Base-by-base conservation (phyloP, 371 early-diverging fungal species). In the Lichtheimia ramosa region DNA sequence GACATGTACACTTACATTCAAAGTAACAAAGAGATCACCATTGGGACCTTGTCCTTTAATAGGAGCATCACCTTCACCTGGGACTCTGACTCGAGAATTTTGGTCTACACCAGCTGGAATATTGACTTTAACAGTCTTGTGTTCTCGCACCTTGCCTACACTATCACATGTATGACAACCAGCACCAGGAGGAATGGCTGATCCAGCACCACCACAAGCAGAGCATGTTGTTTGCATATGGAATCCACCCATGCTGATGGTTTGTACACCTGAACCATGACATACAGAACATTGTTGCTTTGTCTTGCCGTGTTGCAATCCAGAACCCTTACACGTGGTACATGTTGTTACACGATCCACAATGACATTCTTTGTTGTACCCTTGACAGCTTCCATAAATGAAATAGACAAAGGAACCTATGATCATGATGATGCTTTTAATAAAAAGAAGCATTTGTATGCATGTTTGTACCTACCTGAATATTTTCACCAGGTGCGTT, bases 351-450 rank as follows among this genome's bases (percentile, higher is more conserved):
- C 78, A 13, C 84, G 77, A 39, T 83, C 74, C 40, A 90, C 85
- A 24, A 69, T 71, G 21, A 96, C 73, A 13, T 68, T 65, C 62
- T 85, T 89, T 34, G 77, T 81, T 0, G 85, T 57, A 21, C 97
- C 97, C 51, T 87, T 88, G 23, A 88, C 92, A 5, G 96, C 94
- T 24, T 95, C 95, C 94, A 94, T 92, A 64, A 96, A 97, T 4
- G 86, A 56, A 18, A 97, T 77, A 13, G 74, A 75, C 63, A 89
- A 61, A 10, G 73, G 73, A 5, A 71, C 63, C 77, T 83, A 66
- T 25, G 7, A 54, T 42, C 14, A 8, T 28, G 55, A 48, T 48
- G 41, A 24, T n/a, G n/a, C n/a, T n/a, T 41, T 10, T 20, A 21
- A 10, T 23, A 16, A 27, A 21, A 15, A 2, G 41, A 18, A 20